Percentiles rank a stretch among this genome's conserved stretches.
Evolutionary conservation across 805 yeast genomes (phyloP).

Genomic region (Starmerella asiatica): DNA sequence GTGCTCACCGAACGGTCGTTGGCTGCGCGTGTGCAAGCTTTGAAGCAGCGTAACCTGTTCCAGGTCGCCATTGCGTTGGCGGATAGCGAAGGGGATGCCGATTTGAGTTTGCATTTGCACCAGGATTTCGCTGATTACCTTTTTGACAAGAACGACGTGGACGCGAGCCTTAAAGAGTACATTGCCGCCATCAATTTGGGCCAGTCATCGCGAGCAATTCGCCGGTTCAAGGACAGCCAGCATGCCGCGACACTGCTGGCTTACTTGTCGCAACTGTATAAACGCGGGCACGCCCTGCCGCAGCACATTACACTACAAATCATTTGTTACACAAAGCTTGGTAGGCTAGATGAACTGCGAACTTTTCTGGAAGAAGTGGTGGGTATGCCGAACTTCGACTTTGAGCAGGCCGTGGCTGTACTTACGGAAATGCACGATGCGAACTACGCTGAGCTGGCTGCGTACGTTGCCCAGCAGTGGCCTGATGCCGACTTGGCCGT

Average conservation of each 20-base stretch:
- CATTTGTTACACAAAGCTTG: slow-evolving; percentile 68
- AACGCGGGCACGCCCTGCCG: slow-evolving; percentile 42
- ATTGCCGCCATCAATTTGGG: slow-evolving; percentile 43
- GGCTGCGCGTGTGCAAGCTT: slow-evolving; percentile 52
- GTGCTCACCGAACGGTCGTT: slow-evolving; percentile 52
- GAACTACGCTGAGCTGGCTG: slow-evolving; percentile 52
- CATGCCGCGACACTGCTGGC: slow-evolving; percentile 50
- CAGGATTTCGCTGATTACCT: slow-evolving; percentile 59
- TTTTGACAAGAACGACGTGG: slow-evolving; percentile 49
- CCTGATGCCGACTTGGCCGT: slow-evolving; percentile 66
- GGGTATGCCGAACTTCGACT: slow-evolving; percentile 39
- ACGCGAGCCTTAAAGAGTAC: slow-evolving; percentile 63
- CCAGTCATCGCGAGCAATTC: slow-evolving; percentile 62
- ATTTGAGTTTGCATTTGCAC: slow-evolving; percentile 23
- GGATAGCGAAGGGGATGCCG: background rate
- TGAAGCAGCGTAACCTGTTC: slow-evolving; percentile 57
- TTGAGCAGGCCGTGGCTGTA: slow-evolving; percentile 50
- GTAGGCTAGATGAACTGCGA: slow-evolving; percentile 43
- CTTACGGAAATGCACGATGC: slow-evolving; percentile 46
- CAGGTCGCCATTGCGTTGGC: slow-evolving; percentile 64
- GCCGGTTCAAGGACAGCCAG: slow-evolving; percentile 65
- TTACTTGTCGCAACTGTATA: slow-evolving; percentile 50
- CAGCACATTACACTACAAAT: slow-evolving; percentile 73
- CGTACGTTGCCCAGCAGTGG: slow-evolving; percentile 52
- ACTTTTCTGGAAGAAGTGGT: slow-evolving; percentile 39